These are phyloP conservation scores for Euphorbia neoarborescens DNA, from an alignment of 441 rosid species.

Conservation along the genomic window DNA sequence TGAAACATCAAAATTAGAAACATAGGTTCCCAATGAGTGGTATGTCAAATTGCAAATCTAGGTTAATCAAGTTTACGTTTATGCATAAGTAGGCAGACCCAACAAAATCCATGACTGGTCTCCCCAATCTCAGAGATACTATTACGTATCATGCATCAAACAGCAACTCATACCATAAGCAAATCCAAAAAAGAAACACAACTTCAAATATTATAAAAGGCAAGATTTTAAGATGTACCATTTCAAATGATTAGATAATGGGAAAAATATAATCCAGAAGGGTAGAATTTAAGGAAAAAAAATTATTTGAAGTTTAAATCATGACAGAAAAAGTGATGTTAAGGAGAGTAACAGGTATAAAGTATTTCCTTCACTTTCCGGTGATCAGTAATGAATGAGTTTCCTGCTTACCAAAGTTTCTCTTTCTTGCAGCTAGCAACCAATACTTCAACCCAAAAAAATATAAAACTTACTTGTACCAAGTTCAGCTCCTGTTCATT, in stretches of 20 bases:
- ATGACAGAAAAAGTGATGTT: not conserved
- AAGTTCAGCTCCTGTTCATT: slow-evolving; percentile 91
- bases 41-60: not conserved
- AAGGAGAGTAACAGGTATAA: not conserved
- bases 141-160: not conserved
- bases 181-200: not conserved
- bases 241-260: not conserved
- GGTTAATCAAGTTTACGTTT: not conserved
- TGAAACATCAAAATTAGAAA: slow-evolving; percentile 4
- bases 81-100: not conserved
- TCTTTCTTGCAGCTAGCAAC: not conserved
- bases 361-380: not conserved
- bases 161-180: not conserved
- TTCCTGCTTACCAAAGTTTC: not conserved
- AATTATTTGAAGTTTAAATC: not conserved
- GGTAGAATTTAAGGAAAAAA: not conserved
- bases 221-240: not conserved
- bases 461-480: slow-evolving; percentile 63
- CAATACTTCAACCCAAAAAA: not conserved
- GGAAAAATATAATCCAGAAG: not conserved
- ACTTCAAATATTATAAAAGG: not conserved
- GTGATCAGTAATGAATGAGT: not conserved
- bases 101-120: not conserved
- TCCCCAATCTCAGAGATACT: not conserved
- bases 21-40: not conserved